Evolutionary conservation across 2,329 filamentous ascomycete species (phyloP).

Genomic region (Talaromyces sp.): DNA sequence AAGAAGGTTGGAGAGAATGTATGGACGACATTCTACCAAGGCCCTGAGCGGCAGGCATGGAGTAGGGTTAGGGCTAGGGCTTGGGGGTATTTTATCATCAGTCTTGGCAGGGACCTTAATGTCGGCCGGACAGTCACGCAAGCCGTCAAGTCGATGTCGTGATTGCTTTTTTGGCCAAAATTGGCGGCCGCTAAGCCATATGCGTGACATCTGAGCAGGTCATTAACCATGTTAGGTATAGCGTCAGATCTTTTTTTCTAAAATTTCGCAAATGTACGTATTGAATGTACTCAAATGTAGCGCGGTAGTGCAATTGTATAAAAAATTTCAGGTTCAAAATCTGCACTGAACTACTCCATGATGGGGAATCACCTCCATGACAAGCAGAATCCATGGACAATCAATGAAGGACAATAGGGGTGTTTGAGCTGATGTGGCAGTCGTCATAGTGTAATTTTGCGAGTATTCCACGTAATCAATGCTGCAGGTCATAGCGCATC

Average conservation of each 20-base stretch:
- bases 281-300: not conserved
- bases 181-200: not conserved
- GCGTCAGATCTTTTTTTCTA: not conserved
- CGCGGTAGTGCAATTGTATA: not conserved
- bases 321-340: too few relatives aligned
- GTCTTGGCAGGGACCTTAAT: not conserved
- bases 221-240: not conserved
- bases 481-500: not conserved
- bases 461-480: not conserved
- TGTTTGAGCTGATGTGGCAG: not conserved
- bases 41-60: too few relatives aligned
- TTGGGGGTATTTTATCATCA: not conserved
- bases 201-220: too few relatives aligned
- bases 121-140: slow-evolving; percentile 24
- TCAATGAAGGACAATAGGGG: not conserved
- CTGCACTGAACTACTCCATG: too few relatives aligned
- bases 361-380: not conserved
- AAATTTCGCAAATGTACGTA: not conserved
- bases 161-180: slow-evolving; percentile 19
- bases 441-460: not conserved
- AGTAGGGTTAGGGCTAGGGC: slow-evolving; percentile 4
- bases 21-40: too few relatives aligned
- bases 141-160: slow-evolving; percentile 26
- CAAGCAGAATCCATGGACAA: too few relatives aligned
- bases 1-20: not conserved